Conservation (phyloP, 176 grass and related monocot species). For the Oryza glumipatula region DNA sequence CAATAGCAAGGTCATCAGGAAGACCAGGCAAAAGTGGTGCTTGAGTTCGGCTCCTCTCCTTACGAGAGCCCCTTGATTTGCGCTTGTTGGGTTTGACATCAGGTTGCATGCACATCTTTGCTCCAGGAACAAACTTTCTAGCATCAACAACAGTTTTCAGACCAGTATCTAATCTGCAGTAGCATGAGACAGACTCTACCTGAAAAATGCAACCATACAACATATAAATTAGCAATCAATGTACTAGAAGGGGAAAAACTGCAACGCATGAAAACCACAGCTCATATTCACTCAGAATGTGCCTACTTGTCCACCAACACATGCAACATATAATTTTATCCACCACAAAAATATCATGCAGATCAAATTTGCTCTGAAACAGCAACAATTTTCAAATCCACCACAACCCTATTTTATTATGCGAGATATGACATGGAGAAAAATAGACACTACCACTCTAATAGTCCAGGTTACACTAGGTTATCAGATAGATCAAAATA, state of each 20-base stretch:
- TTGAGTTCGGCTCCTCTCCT: conserved; percentile 60
- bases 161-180: conserved; percentile 81
- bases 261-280: not conserved
- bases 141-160: conserved; percentile 87
- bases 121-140: conserved; percentile 80
- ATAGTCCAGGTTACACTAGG: not conserved
- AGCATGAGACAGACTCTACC: conserved; percentile 84
- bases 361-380: not conserved
- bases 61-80: conserved; percentile 55
- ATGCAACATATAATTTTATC: not conserved
- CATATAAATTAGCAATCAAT: not conserved
- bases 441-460: not conserved
- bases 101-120: conserved; percentile 82
- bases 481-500: not conserved
- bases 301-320: not conserved
- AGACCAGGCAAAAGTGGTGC: conserved; percentile 80
- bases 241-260: not conserved
- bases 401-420: not conserved
- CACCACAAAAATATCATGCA: not conserved
- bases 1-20: conserved; percentile 88
- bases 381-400: not conserved
- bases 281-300: not conserved
- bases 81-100: conserved; percentile 67
- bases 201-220: conserved; percentile 40
- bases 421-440: not conserved